Base-by-base conservation (phyloP, 176 grass and related monocot genomes). In the Coix lacrymajobi region DNA sequence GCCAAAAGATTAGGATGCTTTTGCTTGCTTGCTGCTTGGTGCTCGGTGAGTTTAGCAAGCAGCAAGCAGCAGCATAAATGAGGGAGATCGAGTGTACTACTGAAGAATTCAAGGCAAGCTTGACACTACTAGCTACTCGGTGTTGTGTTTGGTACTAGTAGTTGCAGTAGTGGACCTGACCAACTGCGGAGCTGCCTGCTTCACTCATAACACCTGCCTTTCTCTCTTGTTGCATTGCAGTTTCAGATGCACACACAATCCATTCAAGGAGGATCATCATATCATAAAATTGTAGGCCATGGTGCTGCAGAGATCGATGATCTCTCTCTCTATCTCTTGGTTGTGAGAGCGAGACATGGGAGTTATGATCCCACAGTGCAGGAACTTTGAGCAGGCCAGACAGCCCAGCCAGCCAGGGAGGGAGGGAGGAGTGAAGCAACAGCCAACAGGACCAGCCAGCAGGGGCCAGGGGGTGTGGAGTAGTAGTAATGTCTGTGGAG, bases 1-100 rank as follows among this genome's bases (percentile, higher is more conserved):
- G 88, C 84, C 84, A 86, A 79, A 86, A 56, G 58, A 67, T 74
- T 75, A 80, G 65, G 83, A 71, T 44, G 79, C 67, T 40, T 49
- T 40, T 49, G 64, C 32, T 22, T 16, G 32, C 15, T 2, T 33
- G 48, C 48, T 48, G 43, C 1, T 41, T 43, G 41, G n/a, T 57
- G 24, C n/a, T 31, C 1, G 60, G 32, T 37, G 49, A 26, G 51
- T 22, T 11, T 30, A 62, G 24, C 60, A 62, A 61, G 24, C 13
- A 46, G 44, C 44, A 46, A 46, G 44, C 60, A 86, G 24, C 54
- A 73, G 8, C 68, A 72, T 66, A 61, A 66, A 72, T 49, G 30
- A 12, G 24, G 49, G 56, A 34, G 73, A 72, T 1, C 6, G 5
- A 6, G 37, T 7, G n/a, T 1, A 3, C 33, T 77, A 34, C 82